Evolutionary conservation across 805 yeast genomes (phyloP).

Genomic region (Saturnispora halmiae): DNA sequence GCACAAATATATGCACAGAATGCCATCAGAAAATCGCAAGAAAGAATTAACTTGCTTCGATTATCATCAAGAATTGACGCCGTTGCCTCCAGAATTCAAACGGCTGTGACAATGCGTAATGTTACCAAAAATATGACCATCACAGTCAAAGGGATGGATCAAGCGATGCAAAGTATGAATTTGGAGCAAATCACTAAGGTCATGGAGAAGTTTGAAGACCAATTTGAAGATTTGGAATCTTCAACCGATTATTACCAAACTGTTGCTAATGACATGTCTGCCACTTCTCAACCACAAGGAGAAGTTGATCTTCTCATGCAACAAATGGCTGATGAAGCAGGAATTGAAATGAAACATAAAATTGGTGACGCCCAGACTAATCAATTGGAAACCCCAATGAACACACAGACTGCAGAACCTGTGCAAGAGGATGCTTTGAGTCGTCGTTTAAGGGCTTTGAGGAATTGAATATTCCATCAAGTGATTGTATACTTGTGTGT

Average conservation of each 20-base stretch:
- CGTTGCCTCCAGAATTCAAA: constrained; percentile 90
- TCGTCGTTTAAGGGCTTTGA: constrained; percentile 78
- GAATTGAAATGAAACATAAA: constrained; percentile 82
- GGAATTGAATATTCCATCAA: constrained; percentile 28
- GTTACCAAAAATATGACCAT: constrained; percentile 91
- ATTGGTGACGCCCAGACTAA: constrained; percentile 54
- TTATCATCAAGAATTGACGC: constrained; percentile 89
- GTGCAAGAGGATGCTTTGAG: constrained; percentile 66
- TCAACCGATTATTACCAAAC: constrained; percentile 87
- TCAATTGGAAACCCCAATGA: constrained; percentile 28
- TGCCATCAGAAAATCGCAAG: constrained; percentile 87
- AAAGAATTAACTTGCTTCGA: constrained; percentile 69
- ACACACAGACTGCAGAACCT: constrained; percentile 43
- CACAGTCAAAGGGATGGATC: constrained; percentile 93
- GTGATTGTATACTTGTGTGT: no score
- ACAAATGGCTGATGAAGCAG: constrained; percentile 96
- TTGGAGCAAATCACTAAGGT: constrained; percentile 84
- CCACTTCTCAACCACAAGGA: constrained; percentile 86
- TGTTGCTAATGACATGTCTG: constrained; percentile 82
- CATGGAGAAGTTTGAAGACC: constrained; percentile 95
- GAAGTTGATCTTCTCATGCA: constrained; percentile 86
- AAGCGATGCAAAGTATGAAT: constrained; percentile 92
- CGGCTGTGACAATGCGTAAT: constrained; percentile 95
- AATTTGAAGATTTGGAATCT: constrained; percentile 93
- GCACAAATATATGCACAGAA: constrained; percentile 93